phyloP scores from a whole-genome alignment of 1,284 basidiomycete species.

The Sphaerobolus stellatus region DNA sequence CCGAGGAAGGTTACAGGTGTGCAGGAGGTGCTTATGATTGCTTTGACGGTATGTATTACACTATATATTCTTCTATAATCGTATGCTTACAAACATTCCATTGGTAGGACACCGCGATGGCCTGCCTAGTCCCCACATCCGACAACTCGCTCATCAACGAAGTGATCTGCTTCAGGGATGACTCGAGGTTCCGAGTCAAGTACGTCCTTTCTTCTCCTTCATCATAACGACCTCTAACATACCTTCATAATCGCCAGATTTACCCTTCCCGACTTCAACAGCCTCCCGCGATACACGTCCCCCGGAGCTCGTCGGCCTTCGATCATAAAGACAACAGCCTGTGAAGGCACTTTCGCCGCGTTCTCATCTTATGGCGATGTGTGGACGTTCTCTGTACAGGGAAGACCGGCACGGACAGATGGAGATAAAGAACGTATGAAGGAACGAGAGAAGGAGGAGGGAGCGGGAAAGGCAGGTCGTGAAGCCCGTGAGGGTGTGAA shows the following conservation, averaged over 20 bases:
- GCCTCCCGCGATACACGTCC: constrained; percentile 76
- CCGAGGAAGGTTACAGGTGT: constrained; percentile 86
- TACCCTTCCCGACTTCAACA: constrained; percentile 67
- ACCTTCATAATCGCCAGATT: constrained; percentile 49
- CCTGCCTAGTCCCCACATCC: constrained; percentile 68
- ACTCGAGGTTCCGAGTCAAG: constrained; percentile 74
- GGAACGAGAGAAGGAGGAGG: constrained; percentile 22
- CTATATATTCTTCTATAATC: background rate
- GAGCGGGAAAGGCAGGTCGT: constrained; percentile 46
- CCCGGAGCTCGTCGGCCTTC: constrained; percentile 69
- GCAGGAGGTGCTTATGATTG: constrained; percentile 66
- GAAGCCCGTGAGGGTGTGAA: constrained; percentile 91
- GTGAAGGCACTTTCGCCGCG: constrained; percentile 83
- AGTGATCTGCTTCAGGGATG: constrained; percentile 84
- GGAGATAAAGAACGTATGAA: no score
- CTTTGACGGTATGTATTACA: constrained; percentile 61
- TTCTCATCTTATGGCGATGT: constrained; percentile 88
- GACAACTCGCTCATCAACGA: no score
- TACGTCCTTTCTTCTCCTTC: constrained; percentile 33
- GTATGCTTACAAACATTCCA: background rate
- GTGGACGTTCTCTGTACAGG: constrained; percentile 73
- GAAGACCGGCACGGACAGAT: no score
- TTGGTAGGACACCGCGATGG: constrained; percentile 77
- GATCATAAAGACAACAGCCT: constrained; percentile 83
- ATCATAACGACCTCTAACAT: constrained; percentile 10